Evolutionary conservation across 192 early-diverging fungal genomes (phyloP).

Genomic region (Allomyces macrogynus): DNA sequence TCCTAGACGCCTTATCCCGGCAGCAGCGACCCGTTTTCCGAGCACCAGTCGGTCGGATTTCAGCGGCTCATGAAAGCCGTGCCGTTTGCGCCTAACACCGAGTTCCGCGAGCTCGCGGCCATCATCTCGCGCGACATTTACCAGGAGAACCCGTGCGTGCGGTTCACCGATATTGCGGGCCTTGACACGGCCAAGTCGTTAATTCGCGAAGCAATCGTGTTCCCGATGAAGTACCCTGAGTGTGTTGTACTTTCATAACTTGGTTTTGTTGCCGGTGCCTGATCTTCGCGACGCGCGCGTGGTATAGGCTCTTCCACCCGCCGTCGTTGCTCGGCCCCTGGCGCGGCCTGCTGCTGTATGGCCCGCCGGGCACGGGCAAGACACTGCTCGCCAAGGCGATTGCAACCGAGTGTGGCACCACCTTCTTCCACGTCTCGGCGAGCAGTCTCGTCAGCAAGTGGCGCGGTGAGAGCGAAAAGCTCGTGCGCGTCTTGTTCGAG

Average conservation of each 20-base stretch:
- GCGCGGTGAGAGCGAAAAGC: slow-evolving; percentile 91
- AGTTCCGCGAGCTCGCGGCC: slow-evolving; percentile 24
- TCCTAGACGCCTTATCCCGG: too few species aligned
- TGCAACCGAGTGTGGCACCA: slow-evolving; percentile 36
- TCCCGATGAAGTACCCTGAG: slow-evolving; percentile 9
- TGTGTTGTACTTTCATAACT: not conserved
- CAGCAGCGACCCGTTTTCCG: too few species aligned
- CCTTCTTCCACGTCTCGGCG: slow-evolving; percentile 76
- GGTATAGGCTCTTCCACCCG: not conserved
- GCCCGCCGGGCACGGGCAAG: slow-evolving; percentile 28
- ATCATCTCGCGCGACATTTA: slow-evolving; percentile 31
- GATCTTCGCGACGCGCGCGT: too few species aligned
- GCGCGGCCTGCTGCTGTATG: slow-evolving; percentile 33
- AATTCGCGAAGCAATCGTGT: slow-evolving; percentile 28
- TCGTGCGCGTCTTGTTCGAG: slow-evolving; percentile 97
- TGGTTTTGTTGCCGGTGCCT: too few species aligned
- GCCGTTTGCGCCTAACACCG: slow-evolving; percentile 20
- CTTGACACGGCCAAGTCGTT: slow-evolving; percentile 21
- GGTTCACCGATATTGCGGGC: slow-evolving; percentile 27
- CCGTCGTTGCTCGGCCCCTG: slow-evolving; percentile 20
- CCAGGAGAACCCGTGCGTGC: slow-evolving; percentile 24
- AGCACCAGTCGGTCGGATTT: slow-evolving; percentile 1
- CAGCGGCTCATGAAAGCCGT: slow-evolving; percentile 25
- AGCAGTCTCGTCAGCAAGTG: slow-evolving; percentile 99
- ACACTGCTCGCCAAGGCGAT: slow-evolving; percentile 35